Base-by-base conservation (phyloP, 495 filamentous ascomycete species). In the Hypomontagnella monticulosa region DNA sequence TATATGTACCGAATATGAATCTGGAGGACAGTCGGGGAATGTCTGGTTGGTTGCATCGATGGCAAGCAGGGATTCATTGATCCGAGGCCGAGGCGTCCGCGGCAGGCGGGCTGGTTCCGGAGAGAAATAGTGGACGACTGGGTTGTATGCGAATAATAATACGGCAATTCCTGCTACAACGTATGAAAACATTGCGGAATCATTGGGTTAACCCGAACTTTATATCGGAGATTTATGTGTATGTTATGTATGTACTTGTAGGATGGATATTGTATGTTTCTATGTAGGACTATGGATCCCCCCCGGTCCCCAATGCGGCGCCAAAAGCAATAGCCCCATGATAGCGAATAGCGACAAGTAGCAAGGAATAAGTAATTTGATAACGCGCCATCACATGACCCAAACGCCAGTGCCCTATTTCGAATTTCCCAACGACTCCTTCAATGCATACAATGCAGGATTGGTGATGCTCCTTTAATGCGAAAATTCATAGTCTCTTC, bases 41-140 rank as follows among this genome's bases (percentile, higher is more conserved):
- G 69, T 75, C 37, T 66, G 50, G 61, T 75, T 73, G 18, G 61
- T 15, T 16, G 44, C 30, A 33, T 82, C 79, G 11, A 81, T 66
- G 16, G 80, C 80, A 33, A 82, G 55, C 11, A 80, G 67, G 12
- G 78, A 76, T 37, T 76, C 68, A 49, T 80, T 78, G 32, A 82
- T 67, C 12, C 70, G 70, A 12, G 80, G 77, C 9, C 74, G 73
- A 20, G 77, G 74, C 5, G 71, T 75, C 15, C 75, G 76, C n/a
- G 58, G 69, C 43, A 77, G 67, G 44, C 62, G 63, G 11, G 40
- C 41, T 43, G 63, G 71, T 23, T 58, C 46, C 7, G 68, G 47
- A 19, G 66, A 63, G 12, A 72, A 47, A 51, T 70, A 69, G 10
- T 61, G 57, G 18, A 52, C 27, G 5, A 70, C 37, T 16, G 73